These are phyloP conservation scores for Ganoderma boninense DNA, from an alignment of 1,284 basidiomycete species.

Conservation along the genomic window DNA sequence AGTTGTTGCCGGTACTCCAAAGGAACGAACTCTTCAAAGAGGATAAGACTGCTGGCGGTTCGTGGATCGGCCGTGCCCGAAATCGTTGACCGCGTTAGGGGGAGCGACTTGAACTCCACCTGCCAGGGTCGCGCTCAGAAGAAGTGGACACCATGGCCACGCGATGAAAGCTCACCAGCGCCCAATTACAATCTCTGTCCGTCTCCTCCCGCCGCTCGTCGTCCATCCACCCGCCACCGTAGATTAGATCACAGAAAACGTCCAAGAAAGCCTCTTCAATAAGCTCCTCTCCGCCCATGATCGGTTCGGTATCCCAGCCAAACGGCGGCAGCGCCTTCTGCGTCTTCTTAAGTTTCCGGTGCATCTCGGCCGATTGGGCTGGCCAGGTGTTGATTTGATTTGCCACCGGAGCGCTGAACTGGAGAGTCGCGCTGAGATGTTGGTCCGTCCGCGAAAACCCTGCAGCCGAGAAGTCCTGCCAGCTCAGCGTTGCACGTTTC, in stretches of 20 bases:
- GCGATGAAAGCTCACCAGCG: conserved; percentile 66
- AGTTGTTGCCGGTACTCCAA: conserved; percentile 85
- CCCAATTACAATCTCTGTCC: conserved; percentile 90
- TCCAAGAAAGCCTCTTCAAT: conserved; percentile 90
- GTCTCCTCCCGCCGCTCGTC: conserved; percentile 75
- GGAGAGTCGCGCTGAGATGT: conserved; percentile 79
- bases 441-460: conserved; percentile 84
- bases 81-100: conserved; percentile 45
- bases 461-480: conserved; percentile 85
- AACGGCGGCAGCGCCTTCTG: conserved; percentile 84
- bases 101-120: conserved; percentile 86
- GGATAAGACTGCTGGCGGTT: conserved; percentile 65
- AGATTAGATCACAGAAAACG: conserved; percentile 86
- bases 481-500: conserved; percentile 83
- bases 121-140: conserved; percentile 40
- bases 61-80: conserved; percentile 58
- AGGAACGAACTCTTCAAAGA: conserved; percentile 91
- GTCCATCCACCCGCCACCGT: conserved; percentile 84
- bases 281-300: conserved; percentile 74
- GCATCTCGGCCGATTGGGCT: conserved; percentile 73
- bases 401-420: conserved; percentile 77
- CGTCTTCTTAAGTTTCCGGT: conserved; percentile 82
- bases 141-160: background rate
- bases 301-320: conserved; percentile 86
- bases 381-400: conserved; percentile 78